Percentiles rank a stretch among this genome's conserved stretches.
These are phyloP conservation scores for Dysphania ambrosioides DNA, from an alignment of 148 eudicot genomes.

Conservation along the genomic window DNA sequence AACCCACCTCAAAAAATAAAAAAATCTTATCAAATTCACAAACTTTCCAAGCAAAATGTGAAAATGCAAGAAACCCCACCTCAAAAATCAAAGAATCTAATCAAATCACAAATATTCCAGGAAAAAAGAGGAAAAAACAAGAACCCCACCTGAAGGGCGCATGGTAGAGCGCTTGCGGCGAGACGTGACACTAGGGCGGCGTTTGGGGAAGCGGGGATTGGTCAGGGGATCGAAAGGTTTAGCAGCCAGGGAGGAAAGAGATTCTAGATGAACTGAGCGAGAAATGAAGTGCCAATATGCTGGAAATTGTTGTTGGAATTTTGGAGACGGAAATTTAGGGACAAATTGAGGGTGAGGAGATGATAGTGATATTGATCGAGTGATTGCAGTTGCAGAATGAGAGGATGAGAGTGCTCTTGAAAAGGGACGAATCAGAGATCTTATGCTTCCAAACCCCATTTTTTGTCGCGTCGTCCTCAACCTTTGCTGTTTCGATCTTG, in stretches of 20 bases:
- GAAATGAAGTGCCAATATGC: conserved; percentile 15
- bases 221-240: conserved; percentile 61
- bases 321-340: conserved; percentile 19
- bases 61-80: conserved; percentile 28
- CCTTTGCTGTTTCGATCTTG: not conserved
- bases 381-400: conserved; percentile 6
- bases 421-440: conserved; percentile 61
- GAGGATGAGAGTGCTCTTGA: conserved; percentile 40
- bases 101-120: not conserved
- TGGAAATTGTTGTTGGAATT: conserved; percentile 9
- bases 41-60: not conserved
- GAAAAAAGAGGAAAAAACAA: not conserved
- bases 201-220: conserved; percentile 68
- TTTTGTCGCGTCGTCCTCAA: not conserved
- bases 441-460: conserved; percentile 67
- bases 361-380: conserved; percentile 9
- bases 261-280: conserved; percentile 40
- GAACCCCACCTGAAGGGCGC: conserved; percentile 46
- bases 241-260: conserved; percentile 44
- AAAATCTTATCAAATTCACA: conserved; percentile 2
- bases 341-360: conserved; percentile 18
- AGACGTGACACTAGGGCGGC: conserved; percentile 57
- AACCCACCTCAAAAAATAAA: conserved; percentile 4
- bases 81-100: conserved; percentile 2
- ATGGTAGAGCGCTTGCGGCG: conserved; percentile 68